Base-by-base conservation (phyloP, 2,329 filamentous ascomycete genomes). In the Scytalidium sp. region DNA sequence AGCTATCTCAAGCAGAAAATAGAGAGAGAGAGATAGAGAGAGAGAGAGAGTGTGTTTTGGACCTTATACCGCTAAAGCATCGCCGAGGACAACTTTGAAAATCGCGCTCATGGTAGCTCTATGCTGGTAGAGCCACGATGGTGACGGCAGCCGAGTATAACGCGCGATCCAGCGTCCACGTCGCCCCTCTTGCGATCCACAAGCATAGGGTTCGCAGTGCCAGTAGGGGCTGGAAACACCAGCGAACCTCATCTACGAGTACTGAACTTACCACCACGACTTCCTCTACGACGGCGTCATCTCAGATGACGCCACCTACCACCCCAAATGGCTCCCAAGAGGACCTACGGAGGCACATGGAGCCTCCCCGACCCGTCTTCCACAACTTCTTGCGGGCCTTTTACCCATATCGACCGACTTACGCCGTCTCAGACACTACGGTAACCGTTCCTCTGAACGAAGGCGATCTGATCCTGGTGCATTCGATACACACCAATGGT, bases 401-500 rank as follows among this genome's bases (percentile, higher is more conserved):
- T 65, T 96, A 96, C 67, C 88, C 90, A 21, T 99, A 97, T 67
- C 85, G 92, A 50, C 91, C 93, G 1, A 84, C 79, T 51, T 84
- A 85, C 60, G 80, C 87, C 40, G 81, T 90, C 52, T 83, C 83
- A n/a, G 88, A 92, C 50, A 87, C 88, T 10, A 94, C 90, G 9
- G 88, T 97, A 49, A 97, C 93, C 10, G 76, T 97, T 10, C 88
- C 91, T 19, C 79, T 99, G 50, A 88, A 89, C 59, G 87, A 94
- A 64, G 94, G 94, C 51, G 94, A 99, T 63, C 83, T 99, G 44
- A 87, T 99, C 47, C 73, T 99, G 50, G 88, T 99, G 19, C 94
- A 99, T 69, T 97, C 94, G 3, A 89, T 97, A 58, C 94, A 99
- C 69, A 94, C 90, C 53, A 99, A 97, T 72, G 94, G 94, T 59